Evolutionary conservation across 805 yeast genomes (phyloP), one percentile per base, ranked within the genome.

Genomic region (Candida broadrunensis): DNA sequence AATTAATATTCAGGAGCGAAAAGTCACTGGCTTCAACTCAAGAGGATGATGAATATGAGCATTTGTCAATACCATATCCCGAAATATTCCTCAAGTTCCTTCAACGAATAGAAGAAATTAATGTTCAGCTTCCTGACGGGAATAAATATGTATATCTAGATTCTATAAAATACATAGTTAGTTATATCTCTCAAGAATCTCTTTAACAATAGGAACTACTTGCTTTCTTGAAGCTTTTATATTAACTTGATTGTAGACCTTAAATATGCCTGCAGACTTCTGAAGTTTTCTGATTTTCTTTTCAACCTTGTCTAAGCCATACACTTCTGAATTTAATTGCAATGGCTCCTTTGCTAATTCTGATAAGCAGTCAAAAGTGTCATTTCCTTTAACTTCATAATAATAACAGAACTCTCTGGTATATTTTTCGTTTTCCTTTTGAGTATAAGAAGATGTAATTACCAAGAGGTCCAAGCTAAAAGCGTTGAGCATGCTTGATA

Each of bases 191-290:
- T 64, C 69, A 20, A 69, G 42, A 21, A 57, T 51, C 1, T 49
- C 51, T 55, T 70, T 67, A 15, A 70, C 61, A 11, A 58, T 60
- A 3, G 97, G 97, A 4, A 87, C 96, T 11, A 89, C 87, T 56
- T 86, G 95, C 57, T 90, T 90, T 52, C 97, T 74, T 26, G 93
- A 85, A 1, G 91, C 90, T 6, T 63, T 58, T 12, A 73, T 52
- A 44, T 84, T 80, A 4, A 39, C 46, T 46, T 70, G 72, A 55
- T 84, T 85, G 47, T 46, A 65, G 6, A 68, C 47, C 35, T 46
- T 54, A 35, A 68, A 54, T 9, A 41, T 36, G 36, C 33, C 37
- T 16, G 7, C 36, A 5, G 30, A n/a, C 8, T 20, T 13, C 14
- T 37, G 34, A 16, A 44, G 19, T 34, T 5, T 42, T 5, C 39